Evolutionary conservation across 805 yeast species (phyloP).

Genomic region (Kluyveromyces lactis): DNA sequence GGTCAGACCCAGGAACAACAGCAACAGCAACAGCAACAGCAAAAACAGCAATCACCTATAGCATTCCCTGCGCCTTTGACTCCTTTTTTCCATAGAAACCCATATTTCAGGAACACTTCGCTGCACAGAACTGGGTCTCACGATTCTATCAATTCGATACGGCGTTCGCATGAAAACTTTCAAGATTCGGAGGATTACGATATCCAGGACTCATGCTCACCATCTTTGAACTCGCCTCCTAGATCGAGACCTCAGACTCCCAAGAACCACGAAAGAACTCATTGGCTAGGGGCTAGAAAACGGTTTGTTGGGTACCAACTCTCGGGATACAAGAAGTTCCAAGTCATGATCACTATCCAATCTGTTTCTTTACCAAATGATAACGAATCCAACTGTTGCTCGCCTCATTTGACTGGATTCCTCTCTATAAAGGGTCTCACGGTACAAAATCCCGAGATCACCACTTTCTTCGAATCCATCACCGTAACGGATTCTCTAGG

Average conservation of each 20-base stretch:
- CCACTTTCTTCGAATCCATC: constrained; percentile 58
- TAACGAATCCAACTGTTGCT: constrained; percentile 20
- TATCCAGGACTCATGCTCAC: neutral
- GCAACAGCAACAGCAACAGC: neutral
- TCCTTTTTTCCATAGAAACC: constrained; percentile 1
- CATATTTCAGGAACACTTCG: neutral
- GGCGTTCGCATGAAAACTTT: neutral
- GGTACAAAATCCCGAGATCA: constrained; percentile 55
- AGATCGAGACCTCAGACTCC: constrained; percentile 6
- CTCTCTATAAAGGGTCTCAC: constrained; percentile 64
- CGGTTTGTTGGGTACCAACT: constrained; percentile 29
- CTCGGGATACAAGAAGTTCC: constrained; percentile 32
- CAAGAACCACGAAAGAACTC: constrained; percentile 3
- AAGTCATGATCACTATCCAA: constrained; percentile 48
- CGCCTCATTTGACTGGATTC: constrained; percentile 46
- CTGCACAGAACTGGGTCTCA: constrained; percentile 1
- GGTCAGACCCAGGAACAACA: neutral
- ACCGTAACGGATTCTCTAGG: constrained; percentile 24
- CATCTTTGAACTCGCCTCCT: constrained; percentile 5
- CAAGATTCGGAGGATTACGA: neutral
- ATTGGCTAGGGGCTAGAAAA: constrained; percentile 18
- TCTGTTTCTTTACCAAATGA: constrained; percentile 40
- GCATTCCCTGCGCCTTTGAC: constrained; percentile 4
- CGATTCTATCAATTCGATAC: neutral
- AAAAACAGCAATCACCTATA: neutral